These are phyloP conservation scores for Lasiodiplodia theobromae DNA, from an alignment of 2,329 filamentous ascomycete genomes.

Conservation along the genomic window DNA sequence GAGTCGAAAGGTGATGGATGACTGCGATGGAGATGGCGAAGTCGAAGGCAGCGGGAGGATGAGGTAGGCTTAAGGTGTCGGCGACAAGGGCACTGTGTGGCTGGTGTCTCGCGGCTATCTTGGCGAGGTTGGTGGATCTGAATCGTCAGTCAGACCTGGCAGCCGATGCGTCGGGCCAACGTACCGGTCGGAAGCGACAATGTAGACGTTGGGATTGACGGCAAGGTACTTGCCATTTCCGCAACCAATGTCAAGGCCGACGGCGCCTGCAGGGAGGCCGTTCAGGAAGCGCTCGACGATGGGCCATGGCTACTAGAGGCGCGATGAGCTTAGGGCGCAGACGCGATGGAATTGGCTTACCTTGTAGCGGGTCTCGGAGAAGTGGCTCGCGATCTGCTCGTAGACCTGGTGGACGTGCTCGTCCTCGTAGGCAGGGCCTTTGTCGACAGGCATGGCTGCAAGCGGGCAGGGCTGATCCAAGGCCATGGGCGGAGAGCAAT, in stretches of 20 bases:
- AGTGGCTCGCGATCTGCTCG: conserved; percentile 83
- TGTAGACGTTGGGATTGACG: conserved; percentile 78
- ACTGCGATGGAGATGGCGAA: conserved; percentile 96
- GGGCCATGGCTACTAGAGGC: conserved; percentile 76
- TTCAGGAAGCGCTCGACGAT: conserved; percentile 82
- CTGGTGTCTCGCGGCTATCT: conserved; percentile 61
- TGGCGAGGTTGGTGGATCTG: conserved; percentile 62
- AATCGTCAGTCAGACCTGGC: background rate
- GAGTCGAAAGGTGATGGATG: conserved; percentile 88
- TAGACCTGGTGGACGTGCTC: conserved; percentile 92
- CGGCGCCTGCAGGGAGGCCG: conserved; percentile 68
- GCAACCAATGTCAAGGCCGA: conserved; percentile 92
- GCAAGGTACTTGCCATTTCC: conserved; percentile 95
- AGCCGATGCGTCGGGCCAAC: background rate
- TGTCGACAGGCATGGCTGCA: background rate
- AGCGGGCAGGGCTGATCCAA: conserved; percentile 9
- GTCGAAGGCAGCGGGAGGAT: conserved; percentile 71
- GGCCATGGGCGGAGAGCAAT: conserved; percentile 1
- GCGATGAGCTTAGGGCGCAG: conserved; percentile 14
- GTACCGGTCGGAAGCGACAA: conserved; percentile 78
- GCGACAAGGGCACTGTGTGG: conserved; percentile 77
- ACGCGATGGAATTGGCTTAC: conserved; percentile 44
- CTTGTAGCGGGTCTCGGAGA: conserved; percentile 79
- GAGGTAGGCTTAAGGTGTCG: conserved; percentile 83
- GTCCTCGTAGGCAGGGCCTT: conserved; percentile 70